Conservation (phyloP, 352 stramenopile species). For the Phytophthora constricta region DNA sequence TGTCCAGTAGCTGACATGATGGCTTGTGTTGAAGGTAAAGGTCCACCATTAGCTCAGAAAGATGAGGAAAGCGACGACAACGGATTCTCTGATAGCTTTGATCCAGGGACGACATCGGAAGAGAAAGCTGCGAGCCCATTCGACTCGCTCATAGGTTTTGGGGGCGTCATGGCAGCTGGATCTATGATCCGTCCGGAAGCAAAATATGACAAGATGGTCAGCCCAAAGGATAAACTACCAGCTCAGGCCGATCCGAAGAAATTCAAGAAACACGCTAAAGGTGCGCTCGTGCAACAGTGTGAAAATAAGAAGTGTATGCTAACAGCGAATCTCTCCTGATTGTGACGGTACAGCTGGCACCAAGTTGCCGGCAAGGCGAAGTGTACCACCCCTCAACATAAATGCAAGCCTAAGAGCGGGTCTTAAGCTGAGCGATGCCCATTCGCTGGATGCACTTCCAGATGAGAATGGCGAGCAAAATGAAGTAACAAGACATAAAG, state of each 20-base stretch:
- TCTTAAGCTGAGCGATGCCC: conserved; percentile 2
- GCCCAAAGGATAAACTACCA: background rate
- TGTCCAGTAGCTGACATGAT: too few species aligned
- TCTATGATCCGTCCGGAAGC: background rate
- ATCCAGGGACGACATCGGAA: conserved; percentile 1
- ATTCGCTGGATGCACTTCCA: background rate
- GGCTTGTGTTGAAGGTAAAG: background rate
- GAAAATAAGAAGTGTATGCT: background rate
- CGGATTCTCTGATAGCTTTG: background rate
- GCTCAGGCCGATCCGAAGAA: background rate
- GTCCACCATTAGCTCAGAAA: background rate
- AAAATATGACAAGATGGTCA: background rate
- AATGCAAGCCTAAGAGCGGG: conserved; percentile 13
- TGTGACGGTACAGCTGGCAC: conserved; percentile 2
- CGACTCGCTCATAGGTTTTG: background rate
- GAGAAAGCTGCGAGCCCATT: conserved; percentile 1
- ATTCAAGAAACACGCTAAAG: conserved; percentile 11
- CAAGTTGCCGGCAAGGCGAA: conserved; percentile 19
- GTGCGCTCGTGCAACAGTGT: conserved; percentile 3
- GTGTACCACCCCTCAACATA: conserved; percentile 8
- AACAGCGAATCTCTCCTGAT: background rate
- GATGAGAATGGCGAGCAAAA: conserved; percentile 29
- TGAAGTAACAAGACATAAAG: conserved; percentile 2
- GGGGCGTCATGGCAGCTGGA: background rate
- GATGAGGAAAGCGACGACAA: conserved; percentile 1